Evolutionary conservation across 228 moss, liverwort and hornwort species (phyloP).

Genomic region (Sphagnum fallax): DNA sequence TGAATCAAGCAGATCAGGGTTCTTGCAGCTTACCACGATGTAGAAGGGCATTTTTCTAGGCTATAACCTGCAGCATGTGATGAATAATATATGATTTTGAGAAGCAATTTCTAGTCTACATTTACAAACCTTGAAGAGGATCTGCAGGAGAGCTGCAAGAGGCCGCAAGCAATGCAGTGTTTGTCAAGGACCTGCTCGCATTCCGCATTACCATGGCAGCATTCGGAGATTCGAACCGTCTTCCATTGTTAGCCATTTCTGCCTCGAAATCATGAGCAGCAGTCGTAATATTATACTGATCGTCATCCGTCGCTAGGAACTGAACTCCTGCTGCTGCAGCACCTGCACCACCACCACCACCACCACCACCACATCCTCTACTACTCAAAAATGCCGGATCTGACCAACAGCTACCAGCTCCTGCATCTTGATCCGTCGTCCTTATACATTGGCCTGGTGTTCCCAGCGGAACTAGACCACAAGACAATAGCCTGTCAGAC

Average conservation of each 20-base stretch:
- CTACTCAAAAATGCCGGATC: no score
- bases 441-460: no score
- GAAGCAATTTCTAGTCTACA: not conserved
- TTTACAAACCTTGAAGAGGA: conserved; percentile 38
- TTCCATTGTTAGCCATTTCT: conserved; percentile 25
- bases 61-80: not conserved
- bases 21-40: not conserved
- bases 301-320: no score
- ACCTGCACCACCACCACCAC: no score
- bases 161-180: conserved; percentile 75
- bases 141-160: conserved; percentile 53
- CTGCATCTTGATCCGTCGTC: no score
- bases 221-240: conserved; percentile 46
- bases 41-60: not conserved
- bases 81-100: not conserved
- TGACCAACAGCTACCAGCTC: no score
- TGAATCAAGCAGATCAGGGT: not conserved
- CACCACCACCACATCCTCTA: no score
- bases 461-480: no score
- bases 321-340: no score
- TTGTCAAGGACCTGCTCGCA: conserved; percentile 56
- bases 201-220: conserved; percentile 78
- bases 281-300: no score
- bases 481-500: no score
- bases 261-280: no score